phyloP scores from a whole-genome alignment of 805 yeast genomes.

The Myxozyma udenii region DNA sequence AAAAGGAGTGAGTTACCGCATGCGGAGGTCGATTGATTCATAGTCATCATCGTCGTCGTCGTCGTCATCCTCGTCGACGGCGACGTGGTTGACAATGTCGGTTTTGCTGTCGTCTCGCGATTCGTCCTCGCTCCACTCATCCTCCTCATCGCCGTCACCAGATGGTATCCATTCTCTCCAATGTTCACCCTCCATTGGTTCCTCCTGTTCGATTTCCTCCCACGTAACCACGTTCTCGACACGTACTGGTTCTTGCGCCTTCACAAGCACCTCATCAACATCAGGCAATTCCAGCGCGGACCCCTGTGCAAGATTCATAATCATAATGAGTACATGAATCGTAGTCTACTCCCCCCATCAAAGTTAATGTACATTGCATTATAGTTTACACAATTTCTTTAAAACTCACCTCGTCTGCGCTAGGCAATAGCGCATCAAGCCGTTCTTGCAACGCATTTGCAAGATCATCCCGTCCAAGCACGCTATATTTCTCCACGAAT shows the following conservation, averaged over 20 bases:
- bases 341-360: constrained; percentile 2
- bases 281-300: constrained; percentile 10
- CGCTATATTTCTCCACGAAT: constrained; percentile 33
- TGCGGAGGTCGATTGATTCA: constrained; percentile 23
- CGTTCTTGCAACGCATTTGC: constrained; percentile 32
- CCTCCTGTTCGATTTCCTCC: constrained; percentile 34
- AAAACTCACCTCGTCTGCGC: constrained; percentile 21
- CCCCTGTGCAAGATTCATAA: constrained; percentile 27
- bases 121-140: constrained; percentile 2
- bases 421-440: constrained; percentile 26
- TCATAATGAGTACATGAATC: constrained; percentile 22
- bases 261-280: constrained; percentile 7
- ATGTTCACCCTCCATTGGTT: constrained; percentile 36
- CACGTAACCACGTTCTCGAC: constrained; percentile 23
- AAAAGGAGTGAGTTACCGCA: background rate
- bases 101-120: background rate
- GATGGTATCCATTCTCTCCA: constrained; percentile 28
- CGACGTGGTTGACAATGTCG: background rate
- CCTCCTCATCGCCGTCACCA: constrained; percentile 12
- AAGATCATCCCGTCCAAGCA: constrained; percentile 36
- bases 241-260: background rate
- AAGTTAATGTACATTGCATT: background rate
- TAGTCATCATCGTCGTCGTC: constrained; percentile 14
- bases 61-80: background rate
- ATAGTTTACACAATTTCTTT: background rate